Percentiles rank a stretch among this genome's conserved stretches.
phyloP scores from a whole-genome alignment of 164 flowering plant genomes.

The Berberis thunbergii region DNA sequence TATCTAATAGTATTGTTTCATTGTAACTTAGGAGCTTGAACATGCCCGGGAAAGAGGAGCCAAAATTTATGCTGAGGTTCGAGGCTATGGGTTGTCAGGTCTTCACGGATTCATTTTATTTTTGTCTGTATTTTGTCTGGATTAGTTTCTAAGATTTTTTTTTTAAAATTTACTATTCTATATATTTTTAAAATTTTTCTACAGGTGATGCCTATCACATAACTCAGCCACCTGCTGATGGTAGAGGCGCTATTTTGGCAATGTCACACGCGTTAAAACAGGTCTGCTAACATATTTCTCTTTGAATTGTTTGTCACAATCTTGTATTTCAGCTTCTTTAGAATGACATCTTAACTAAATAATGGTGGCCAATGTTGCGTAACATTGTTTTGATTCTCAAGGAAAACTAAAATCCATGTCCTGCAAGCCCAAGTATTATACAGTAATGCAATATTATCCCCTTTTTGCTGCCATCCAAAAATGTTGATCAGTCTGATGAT shows the following conservation, averaged over 20 bases:
- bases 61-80: constrained; percentile 82
- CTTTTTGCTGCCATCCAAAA: too few relatives aligned
- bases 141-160: not conserved
- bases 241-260: constrained; percentile 89
- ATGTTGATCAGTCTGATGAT: not conserved
- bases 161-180: too few relatives aligned
- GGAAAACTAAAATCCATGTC: not conserved
- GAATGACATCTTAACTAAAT: not conserved
- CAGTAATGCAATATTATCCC: too few relatives aligned
- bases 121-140: too few relatives aligned
- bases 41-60: constrained; percentile 89
- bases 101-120: not conserved
- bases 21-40: constrained; percentile 53
- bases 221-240: constrained; percentile 82
- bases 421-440: not conserved
- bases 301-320: not conserved
- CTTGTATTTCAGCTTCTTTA: not conserved
- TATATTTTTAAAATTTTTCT: constrained; percentile 3
- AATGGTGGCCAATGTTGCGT: not conserved
- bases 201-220: constrained; percentile 96
- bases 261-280: constrained; percentile 81
- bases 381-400: not conserved
- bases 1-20: constrained; percentile 3
- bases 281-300: constrained; percentile 24
- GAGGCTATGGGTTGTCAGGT: constrained; percentile 99